Evolutionary conservation across 2,329 filamentous ascomycete species (phyloP), one percentile per base, ranked within the genome.

Genomic region (Diaporthe sp.): DNA sequence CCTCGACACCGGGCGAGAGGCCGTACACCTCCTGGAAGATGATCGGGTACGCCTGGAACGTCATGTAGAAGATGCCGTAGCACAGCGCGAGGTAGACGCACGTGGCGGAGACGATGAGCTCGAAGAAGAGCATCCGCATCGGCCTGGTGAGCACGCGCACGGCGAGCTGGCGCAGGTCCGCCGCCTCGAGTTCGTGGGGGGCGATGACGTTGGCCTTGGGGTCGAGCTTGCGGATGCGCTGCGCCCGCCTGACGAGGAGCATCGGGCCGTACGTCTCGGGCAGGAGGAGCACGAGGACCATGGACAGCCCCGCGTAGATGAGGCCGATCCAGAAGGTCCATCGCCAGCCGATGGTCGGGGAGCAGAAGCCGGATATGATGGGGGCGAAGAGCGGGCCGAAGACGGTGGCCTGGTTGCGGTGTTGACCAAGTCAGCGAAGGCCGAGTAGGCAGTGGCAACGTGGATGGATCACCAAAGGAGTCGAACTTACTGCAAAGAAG

Each of bases 31-130:
- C 81, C 77, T 89, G 85, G 82, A 94, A 96, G 77, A 95, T 93
- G 76, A 92, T 87, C 1, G 92, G 92, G 81, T 93, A 96, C 3
- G 93, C 92, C 81, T 95, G 91, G 79, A 96, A 95, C 80, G 92
- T 95, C 84, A 96, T 94, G 86, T 90, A 90, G 80, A 90, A 90
- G 78, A 90, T 89, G 67, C 86, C 89, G 80, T 95, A 96, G 46
- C 92, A 88, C 39, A 96, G 86, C 46, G 94, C 91, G 15, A 95
- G 86, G 82, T 95, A 96, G 80, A 90, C 81, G 82, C 92, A 95
- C 1, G 89, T 91, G 67, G 91, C 92, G 34, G 92, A 87, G 10
- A 96, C 93, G 68, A 96, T 93, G 67, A 93, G 92, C 81, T 97
- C 94, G 58, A 89, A 92, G 69, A 89, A 59, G 44, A 93, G 86